Evolutionary conservation across 257 asterid species (phyloP), one percentile per base, ranked within the genome.

Genomic region (Forsythia suspensa): DNA sequence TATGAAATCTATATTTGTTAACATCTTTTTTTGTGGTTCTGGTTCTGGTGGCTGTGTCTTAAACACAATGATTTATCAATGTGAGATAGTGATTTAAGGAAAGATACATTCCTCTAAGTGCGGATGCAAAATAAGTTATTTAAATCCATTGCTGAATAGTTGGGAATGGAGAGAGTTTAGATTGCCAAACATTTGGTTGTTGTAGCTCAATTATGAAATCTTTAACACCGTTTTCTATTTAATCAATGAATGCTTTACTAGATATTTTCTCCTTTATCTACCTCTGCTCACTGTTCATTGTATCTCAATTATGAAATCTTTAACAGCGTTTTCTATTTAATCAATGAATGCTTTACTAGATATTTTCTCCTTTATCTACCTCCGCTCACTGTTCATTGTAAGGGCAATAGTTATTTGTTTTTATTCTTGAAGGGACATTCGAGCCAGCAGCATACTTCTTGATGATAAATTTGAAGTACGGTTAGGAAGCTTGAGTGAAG

Each of bases 381-480:
- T 24, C 39, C 77, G 70, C 43, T 7, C 29, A 61, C 11, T 41
- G 80, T 59, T 13, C 70, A 18, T 48, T 24, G 16, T 73, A 59
- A 29, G 66, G 81, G 82, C 80, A 70, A 61, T 52, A 51, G 40
- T 65, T 51, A 59, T 70, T 48, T 67, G 72, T 71, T 76, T 73
- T 41, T 9, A 36, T 78, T 73, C 75, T 41, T 87, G 70, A 86
- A 96, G 99, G 91, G 98, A 96, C 87, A 84, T 96, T 77, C 99
- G 92, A 91, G 96, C 98, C 52, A 92, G 98, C 83, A 94, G 99
- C 84, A 89, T 95, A 86, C 97, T 95, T 80, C 99, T 95, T 74
- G 99, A 95, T 59, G 98, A 95, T 78, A 96, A 92, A 86, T 96
- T 83, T 67, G 99, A 96, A 89, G 98, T 96, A 76, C 88, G 99